A percentile compares a stretch with the other conserved stretches of the same genome.
phyloP scores from a whole-genome alignment of 1,139 yeast species.

The Blastobotrys indianensis region DNA sequence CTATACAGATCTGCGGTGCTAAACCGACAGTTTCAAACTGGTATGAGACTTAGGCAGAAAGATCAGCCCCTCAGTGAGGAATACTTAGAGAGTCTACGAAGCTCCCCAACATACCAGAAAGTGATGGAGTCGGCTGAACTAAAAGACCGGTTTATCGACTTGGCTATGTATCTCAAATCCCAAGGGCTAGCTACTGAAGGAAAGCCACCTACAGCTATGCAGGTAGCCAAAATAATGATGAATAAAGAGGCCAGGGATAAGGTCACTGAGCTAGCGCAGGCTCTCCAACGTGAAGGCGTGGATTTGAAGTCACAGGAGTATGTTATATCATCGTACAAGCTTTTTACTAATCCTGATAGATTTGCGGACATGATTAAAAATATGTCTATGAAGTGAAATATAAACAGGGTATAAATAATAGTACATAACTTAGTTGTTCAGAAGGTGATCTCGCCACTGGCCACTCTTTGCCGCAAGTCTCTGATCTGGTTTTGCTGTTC shows the following conservation, averaged over 20 bases:
- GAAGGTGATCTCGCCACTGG: conserved; percentile 26
- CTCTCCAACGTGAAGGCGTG: conserved; percentile 10
- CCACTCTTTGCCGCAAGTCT: conserved; percentile 27
- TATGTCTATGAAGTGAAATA: no score
- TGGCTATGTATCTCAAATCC: conserved; percentile 10
- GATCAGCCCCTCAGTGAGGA: conserved; percentile 4
- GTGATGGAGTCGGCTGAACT: conserved; percentile 8
- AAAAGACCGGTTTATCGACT: conserved; percentile 8
- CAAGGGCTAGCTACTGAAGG: conserved; percentile 11
- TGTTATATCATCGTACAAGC: neutral
- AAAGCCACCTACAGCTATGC: conserved; percentile 10
- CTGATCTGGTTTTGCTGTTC: conserved; percentile 41
- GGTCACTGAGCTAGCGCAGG: conserved; percentile 10
- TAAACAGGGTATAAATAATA: neutral
- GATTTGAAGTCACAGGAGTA: conserved; percentile 14
- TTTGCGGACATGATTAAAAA: conserved; percentile 10
- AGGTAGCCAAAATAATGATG: conserved; percentile 13
- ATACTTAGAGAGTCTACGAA: conserved; percentile 4
- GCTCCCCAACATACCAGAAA: conserved; percentile 8
- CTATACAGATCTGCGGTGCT: no score
- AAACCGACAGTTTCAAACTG: no score
- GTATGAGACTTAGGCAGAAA: neutral
- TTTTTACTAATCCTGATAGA: neutral
- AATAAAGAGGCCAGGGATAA: conserved; percentile 14
- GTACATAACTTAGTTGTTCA: conserved; percentile 6